Evolutionary conservation across 805 yeast genomes (phyloP).

Genomic region (Diddensiella santjacobensis): DNA sequence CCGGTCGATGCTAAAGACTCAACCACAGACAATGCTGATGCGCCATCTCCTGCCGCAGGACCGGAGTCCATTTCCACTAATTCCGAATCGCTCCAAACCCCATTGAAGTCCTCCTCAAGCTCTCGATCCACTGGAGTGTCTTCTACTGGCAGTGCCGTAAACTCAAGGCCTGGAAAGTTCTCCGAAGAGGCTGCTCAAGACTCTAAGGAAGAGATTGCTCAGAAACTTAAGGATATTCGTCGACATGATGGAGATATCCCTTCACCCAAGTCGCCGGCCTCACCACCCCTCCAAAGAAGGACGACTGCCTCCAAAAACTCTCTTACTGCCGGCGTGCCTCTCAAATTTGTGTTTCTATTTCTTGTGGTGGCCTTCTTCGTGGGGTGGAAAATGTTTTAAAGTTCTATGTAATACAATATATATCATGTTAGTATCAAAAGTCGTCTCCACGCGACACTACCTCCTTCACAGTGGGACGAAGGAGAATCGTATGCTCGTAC

Average conservation of each 20-base stretch:
- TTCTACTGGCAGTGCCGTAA: slow-evolving; percentile 32
- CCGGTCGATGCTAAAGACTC: neutral
- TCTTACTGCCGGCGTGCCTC: slow-evolving; percentile 49
- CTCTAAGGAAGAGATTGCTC: slow-evolving; percentile 14
- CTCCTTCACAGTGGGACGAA: slow-evolving; percentile 90
- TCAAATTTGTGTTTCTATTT: slow-evolving; percentile 51
- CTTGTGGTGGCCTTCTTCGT: slow-evolving; percentile 54
- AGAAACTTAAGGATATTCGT: slow-evolving; percentile 14
- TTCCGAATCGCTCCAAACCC: neutral
- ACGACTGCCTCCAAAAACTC: slow-evolving; percentile 25
- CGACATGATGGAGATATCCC: slow-evolving; percentile 4
- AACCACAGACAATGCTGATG: neutral
- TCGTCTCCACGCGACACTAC: slow-evolving; percentile 95
- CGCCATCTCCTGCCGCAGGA: neutral
- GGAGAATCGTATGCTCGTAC: slow-evolving; percentile 86
- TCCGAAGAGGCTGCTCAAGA: slow-evolving; percentile 2
- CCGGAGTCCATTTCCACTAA: neutral
- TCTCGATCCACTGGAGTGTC: neutral
- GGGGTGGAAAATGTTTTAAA: slow-evolving; percentile 70
- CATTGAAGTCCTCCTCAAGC: neutral
- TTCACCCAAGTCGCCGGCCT: slow-evolving; percentile 11
- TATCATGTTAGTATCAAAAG: slow-evolving; percentile 42
- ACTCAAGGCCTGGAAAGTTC: neutral
- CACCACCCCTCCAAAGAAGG: slow-evolving; percentile 8
- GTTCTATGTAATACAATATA: slow-evolving; percentile 1